Percentiles rank a stretch among this genome's conserved stretches.
These are phyloP conservation scores for Penicillium dipodomyicola DNA, from an alignment of 495 filamentous ascomycete species.

Conservation along the genomic window DNA sequence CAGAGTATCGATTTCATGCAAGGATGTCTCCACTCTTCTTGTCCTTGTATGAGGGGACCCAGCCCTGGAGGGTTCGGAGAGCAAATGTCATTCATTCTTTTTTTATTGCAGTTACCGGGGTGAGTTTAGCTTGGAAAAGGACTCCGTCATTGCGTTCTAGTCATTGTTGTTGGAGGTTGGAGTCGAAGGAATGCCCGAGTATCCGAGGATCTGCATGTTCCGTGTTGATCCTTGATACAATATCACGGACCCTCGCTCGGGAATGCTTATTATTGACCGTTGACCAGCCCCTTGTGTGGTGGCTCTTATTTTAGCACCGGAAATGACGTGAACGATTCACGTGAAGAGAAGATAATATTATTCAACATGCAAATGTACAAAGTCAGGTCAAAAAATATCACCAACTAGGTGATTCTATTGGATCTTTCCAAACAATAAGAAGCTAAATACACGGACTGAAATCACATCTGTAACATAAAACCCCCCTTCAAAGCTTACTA, in stretches of 20 bases:
- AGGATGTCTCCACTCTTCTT: conserved; percentile 21
- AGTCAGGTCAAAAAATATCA: neutral
- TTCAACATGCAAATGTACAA: neutral
- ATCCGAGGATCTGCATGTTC: conserved; percentile 4
- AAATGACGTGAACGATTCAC: neutral
- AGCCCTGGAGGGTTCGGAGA: neutral
- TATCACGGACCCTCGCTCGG: conserved; percentile 4
- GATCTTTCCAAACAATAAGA: conserved; percentile 12
- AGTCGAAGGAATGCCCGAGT: neutral
- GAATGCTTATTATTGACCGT: conserved; percentile 5
- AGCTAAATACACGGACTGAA: neutral
- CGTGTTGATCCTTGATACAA: conserved; percentile 3
- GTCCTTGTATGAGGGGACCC: neutral
- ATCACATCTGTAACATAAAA: neutral
- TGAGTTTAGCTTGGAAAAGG: neutral
- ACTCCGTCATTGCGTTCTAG: neutral
- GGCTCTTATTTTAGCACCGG: neutral
- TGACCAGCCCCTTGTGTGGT: neutral
- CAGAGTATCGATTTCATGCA: conserved; percentile 23
- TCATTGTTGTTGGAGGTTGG: conserved; percentile 4
- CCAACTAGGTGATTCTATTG: conserved; percentile 11
- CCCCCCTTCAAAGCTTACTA: conserved; percentile 38
- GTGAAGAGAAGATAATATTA: neutral
- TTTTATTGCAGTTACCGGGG: neutral
- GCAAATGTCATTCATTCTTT: neutral